Base-by-base conservation (phyloP, 306 rosid genomes). In the Lathyrus oleraceus region DNA sequence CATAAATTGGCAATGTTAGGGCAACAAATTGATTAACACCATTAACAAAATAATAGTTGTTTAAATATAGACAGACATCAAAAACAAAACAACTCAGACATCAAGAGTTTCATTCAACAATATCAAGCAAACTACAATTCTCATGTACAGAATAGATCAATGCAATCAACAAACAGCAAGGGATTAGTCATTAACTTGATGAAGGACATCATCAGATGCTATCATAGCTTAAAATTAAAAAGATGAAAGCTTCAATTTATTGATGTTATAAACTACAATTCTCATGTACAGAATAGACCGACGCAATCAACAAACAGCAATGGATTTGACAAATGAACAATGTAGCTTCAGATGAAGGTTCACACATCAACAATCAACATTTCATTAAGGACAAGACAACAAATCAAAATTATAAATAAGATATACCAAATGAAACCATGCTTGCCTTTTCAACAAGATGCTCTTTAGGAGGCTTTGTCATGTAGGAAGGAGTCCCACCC, bases 401-500 rank as follows among this genome's bases (percentile, higher is more conserved):
- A 20, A 40, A 21, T 52, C 32, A 63, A 39, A 61, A 61, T 43
- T 10, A 64, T 1, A 72, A 11, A 21, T 2, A 42, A 16, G 70
- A 58, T 3, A 64, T 19, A 32, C 27, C 61, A 32, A 42, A 68
- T 35, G 23, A 36, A 45, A 60, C 47, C 39, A 73, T 14, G 44
- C 75, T 78, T 69, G 75, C 96, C 90, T 63, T 85, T 73, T 92
- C 96, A 52, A 84, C 87, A 72, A 92, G 91, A 42, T 83, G 81
- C 76, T 92, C 96, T 81, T 92, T 79, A 0, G 96, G 97, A 80
- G 96, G 88, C 70, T 78, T 61, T 61, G 52, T 40, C 86, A 83
- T 67, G 78, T 74, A 86, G 72, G 15, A 42, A 1, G 88, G 87
- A 35, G 90, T 82, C 74, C 68, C 78, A 27, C 76, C 82, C 8